Evolutionary conservation across 805 yeast species (phyloP), one percentile per base, ranked within the genome.

Genomic region (Zygotorulaspora florentina): DNA sequence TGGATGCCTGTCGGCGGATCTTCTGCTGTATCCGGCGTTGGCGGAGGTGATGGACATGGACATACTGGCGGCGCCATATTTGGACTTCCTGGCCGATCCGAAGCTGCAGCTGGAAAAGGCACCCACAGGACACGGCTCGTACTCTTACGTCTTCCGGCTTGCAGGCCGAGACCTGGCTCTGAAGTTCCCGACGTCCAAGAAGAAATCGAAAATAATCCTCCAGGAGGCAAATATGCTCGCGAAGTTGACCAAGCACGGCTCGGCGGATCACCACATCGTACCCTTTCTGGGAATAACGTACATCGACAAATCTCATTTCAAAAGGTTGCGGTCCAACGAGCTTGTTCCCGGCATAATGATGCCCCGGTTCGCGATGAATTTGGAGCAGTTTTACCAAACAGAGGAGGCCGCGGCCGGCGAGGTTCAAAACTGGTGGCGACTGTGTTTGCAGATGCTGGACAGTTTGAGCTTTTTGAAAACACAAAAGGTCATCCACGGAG

Each of bases 401-500:
- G 12, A 16, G 17, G 7, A 13, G 36, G 23, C 15, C 17, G 28
- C n/a, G n/a, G 16, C 18, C 31, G 5, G 18, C 33, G 17, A 4
- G n/a, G 9, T 15, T 31, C 17, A 41, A 39, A 12, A 41, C 12
- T 56, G 58, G 58, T 45, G 49, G 52, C 42, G 36, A 31, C 31
- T 50, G 12, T 36, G 42, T 6, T 29, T 15, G 11, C 50, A 51
- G 28, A 34, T 51, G 35, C 16, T 46, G 13, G 35, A 31, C 3
- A 48, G 53, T 7, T 35, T 56, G 29, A 15, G 36, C 8, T 40
- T 38, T 40, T 42, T 56, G 31, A 45, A 50, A 29, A 2, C 9
- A 3, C 38, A 43, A 15, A 35, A 40, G 9, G 48, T 55, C 15
- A 44, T 54, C 11, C 60, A 56, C 37, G 52, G 54, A 13, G 60